A percentile compares a stretch with the other conserved stretches of the same genome.
Evolutionary conservation across 2,329 filamentous ascomycete genomes (phyloP).

Genomic region (Botrytis byssoidea): DNA sequence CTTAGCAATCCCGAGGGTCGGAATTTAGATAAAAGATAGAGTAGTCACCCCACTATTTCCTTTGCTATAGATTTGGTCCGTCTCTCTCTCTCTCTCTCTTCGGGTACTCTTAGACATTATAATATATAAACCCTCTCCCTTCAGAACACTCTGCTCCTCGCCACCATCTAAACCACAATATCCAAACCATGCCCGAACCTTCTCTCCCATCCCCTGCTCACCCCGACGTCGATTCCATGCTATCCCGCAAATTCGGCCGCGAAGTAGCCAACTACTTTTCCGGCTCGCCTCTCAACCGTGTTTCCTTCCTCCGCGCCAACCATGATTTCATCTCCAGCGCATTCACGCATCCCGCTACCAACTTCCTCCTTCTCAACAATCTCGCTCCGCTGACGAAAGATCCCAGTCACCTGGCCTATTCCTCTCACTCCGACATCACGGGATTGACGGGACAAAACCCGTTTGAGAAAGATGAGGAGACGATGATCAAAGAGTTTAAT

Average conservation of each 20-base stretch:
- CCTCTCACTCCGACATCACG: slow-evolving; percentile 66
- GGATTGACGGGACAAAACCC: slow-evolving; percentile 68
- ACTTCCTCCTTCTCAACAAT: slow-evolving; percentile 77
- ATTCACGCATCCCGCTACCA: slow-evolving; percentile 61
- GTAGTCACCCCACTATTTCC: slow-evolving; percentile 11
- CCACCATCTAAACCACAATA: not conserved
- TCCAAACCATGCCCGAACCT: slow-evolving; percentile 35
- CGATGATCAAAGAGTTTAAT: slow-evolving; percentile 71
- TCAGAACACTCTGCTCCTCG: not conserved
- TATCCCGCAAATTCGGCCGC: slow-evolving; percentile 73
- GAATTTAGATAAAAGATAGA: slow-evolving; percentile 5
- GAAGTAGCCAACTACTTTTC: slow-evolving; percentile 85
- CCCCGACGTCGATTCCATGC: slow-evolving; percentile 50
- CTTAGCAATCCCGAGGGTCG: slow-evolving; percentile 11
- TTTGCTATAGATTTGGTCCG: not conserved
- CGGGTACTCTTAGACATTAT: not conserved
- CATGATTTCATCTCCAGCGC: slow-evolving; percentile 67
- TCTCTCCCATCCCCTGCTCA: slow-evolving; percentile 38
- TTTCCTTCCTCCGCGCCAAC: slow-evolving; percentile 74
- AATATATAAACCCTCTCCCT: not conserved
- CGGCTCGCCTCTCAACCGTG: slow-evolving; percentile 72
- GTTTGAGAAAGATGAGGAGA: slow-evolving; percentile 69
- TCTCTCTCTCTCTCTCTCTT: not conserved
- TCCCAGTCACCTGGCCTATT: slow-evolving; percentile 62
- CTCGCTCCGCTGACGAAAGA: slow-evolving; percentile 68